These are phyloP conservation scores for Salix purpurea DNA, from an alignment of 345 rosid species.

Conservation along the genomic window DNA sequence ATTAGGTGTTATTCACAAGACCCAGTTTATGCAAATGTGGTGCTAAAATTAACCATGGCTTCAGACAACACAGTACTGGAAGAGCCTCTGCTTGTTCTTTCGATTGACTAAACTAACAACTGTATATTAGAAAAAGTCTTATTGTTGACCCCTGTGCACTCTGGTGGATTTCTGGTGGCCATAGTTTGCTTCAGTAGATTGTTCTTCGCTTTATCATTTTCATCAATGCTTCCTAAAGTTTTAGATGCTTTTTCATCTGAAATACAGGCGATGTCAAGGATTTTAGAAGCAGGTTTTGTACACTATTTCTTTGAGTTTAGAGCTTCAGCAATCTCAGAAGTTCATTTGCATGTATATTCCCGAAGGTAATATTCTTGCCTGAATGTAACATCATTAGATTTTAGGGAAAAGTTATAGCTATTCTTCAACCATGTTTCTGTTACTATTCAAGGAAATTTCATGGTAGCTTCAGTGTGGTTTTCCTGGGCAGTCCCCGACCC, in stretches of 20 bases:
- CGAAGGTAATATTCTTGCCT: not conserved
- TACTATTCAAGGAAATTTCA: not conserved
- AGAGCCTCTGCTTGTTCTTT: conserved; percentile 6
- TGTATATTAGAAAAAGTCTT: not conserved
- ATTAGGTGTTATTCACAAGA: conserved; percentile 13
- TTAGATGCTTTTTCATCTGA: not conserved
- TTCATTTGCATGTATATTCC: conserved; percentile 19
- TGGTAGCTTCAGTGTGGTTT: not conserved
- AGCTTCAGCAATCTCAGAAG: conserved; percentile 24
- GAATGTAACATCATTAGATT: not conserved
- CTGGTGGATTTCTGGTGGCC: not conserved
- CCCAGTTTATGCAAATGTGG: not conserved
- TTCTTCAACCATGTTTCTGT: not conserved
- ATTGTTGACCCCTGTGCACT: not conserved
- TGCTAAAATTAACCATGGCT: conserved; percentile 1
- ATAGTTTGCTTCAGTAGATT: conserved; percentile 1
- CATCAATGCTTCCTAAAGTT: not conserved
- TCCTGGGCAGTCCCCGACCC: not conserved
- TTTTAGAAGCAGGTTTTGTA: conserved; percentile 32
- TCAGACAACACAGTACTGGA: conserved; percentile 10
- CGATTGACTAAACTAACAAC: not conserved
- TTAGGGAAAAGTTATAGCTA: not conserved
- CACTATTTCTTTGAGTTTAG: conserved; percentile 3
- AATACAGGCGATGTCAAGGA: conserved; percentile 3
- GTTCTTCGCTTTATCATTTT: conserved; percentile 7